These are phyloP conservation scores for Solanum chiquidenum DNA, from an alignment of 257 asterid species.

Conservation along the genomic window DNA sequence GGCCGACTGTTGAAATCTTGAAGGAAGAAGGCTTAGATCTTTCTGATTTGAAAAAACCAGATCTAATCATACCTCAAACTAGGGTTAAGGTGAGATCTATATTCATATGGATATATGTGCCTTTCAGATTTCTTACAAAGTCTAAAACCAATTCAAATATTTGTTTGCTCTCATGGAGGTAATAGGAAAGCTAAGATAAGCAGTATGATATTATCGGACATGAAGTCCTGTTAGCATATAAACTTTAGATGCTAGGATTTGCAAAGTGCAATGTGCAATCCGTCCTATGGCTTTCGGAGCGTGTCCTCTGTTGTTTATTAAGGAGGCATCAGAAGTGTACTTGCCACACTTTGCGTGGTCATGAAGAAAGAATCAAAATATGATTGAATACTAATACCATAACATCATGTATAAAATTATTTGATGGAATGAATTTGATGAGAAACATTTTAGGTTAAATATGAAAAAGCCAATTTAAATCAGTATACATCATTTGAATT, in stretches of 20 bases:
- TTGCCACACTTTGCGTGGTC: neutral
- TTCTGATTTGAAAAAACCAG: constrained; percentile 32
- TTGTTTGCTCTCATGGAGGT: neutral
- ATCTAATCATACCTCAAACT: constrained; percentile 31
- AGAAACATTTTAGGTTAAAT: neutral
- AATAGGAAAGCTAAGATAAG: neutral
- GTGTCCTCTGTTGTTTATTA: neutral
- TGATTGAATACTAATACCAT: neutral
- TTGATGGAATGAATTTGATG: neutral
- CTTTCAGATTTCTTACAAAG: neutral
- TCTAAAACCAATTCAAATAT: neutral
- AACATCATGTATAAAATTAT: neutral
- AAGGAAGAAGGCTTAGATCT: constrained; percentile 82
- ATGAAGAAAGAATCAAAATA: neutral
- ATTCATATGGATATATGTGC: neutral
- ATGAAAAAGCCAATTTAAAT: neutral
- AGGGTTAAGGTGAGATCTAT: constrained; percentile 45
- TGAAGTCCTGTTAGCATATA: neutral
- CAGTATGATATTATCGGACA: neutral
- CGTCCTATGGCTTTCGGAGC: neutral
- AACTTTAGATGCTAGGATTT: neutral
- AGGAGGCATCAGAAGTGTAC: neutral
- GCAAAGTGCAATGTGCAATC: neutral
- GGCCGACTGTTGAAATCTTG: constrained; percentile 76
- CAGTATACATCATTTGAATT: neutral